phyloP scores from a whole-genome alignment of 768 basidiomycete species.

The Termitomyces sp. region DNA sequence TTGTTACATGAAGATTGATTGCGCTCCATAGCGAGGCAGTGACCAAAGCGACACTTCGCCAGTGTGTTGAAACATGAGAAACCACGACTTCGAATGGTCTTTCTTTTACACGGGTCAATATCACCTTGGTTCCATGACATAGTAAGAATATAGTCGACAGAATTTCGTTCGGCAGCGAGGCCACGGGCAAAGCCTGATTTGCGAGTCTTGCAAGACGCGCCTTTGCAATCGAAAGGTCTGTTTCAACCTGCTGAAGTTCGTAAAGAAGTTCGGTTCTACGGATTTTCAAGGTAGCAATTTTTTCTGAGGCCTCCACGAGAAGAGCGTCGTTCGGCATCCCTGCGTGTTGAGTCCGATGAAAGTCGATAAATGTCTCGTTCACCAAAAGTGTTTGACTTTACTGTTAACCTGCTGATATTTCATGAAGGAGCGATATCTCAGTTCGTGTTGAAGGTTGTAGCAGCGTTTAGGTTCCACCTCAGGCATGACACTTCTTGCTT shows the following conservation, averaged over 20 bases:
- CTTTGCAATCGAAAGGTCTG: conserved; percentile 22
- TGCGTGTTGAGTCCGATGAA: not conserved
- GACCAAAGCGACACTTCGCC: conserved; percentile 33
- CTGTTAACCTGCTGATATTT: not conserved
- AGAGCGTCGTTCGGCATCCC: conserved; percentile 5
- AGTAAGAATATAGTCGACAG: conserved; percentile 31
- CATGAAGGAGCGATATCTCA: not conserved
- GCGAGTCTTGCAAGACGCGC: conserved; percentile 26
- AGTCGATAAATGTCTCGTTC: not conserved
- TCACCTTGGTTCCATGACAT: conserved; percentile 18
- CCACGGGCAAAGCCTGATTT: conserved; percentile 28
- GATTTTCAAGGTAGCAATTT: conserved; percentile 21
- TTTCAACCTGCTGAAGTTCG: conserved; percentile 27
- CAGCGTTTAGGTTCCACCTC: not conserved
- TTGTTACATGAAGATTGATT: conserved; percentile 26
- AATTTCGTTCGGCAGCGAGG: conserved; percentile 34
- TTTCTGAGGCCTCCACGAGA: conserved; percentile 8
- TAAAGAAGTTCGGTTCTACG: conserved; percentile 23
- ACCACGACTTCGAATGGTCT: conserved; percentile 29
- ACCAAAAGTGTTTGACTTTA: not conserved
- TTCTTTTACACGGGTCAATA: not conserved
- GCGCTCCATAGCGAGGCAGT: conserved; percentile 41
- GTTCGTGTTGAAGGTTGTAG: not conserved
- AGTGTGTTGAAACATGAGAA: conserved; percentile 39
- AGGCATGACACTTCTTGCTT: too few species aligned